Percentiles rank a stretch among this genome's conserved stretches.
Conservation (phyloP, 495 filamentous ascomycete genomes). For the Hypoxylon lenormandii region DNA sequence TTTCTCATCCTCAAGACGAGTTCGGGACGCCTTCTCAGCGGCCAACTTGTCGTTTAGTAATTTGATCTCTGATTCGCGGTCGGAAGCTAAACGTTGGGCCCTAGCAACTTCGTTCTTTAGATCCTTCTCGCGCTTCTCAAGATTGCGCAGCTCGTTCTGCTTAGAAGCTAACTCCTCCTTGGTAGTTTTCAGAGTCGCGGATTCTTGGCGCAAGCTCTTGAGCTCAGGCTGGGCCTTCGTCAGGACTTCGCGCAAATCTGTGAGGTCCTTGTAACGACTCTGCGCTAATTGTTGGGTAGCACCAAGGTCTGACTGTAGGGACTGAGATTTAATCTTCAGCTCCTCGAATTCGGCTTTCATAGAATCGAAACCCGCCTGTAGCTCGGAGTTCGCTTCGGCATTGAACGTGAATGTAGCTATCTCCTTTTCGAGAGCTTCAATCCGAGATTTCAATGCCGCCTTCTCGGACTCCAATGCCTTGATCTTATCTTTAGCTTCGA, state of each 20-base stretch:
- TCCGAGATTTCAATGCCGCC: constrained; percentile 67
- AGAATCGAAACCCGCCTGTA: constrained; percentile 69
- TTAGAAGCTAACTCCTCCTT: constrained; percentile 79
- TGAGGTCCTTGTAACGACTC: constrained; percentile 86
- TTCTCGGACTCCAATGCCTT: constrained; percentile 65
- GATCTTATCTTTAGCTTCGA: constrained; percentile 82
- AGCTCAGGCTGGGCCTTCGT: constrained; percentile 90
- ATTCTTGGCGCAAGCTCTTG: constrained; percentile 77
- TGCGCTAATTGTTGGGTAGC: constrained; percentile 87
- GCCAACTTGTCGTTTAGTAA: constrained; percentile 78
- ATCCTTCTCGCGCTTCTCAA: constrained; percentile 85
- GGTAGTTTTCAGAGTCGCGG: constrained; percentile 73
- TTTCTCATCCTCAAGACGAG: constrained; percentile 80
- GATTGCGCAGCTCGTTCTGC: constrained; percentile 72
- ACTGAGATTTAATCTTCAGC: constrained; percentile 74
- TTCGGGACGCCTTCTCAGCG: constrained; percentile 76
- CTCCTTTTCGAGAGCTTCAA: constrained; percentile 74
- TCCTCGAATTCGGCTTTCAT: constrained; percentile 78
- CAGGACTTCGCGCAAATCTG: constrained; percentile 78
- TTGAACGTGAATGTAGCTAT: constrained; percentile 56
- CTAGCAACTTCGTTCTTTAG: constrained; percentile 76
- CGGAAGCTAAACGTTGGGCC: constrained; percentile 74
- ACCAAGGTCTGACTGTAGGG: constrained; percentile 83
- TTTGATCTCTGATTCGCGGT: constrained; percentile 81
- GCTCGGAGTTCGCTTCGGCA: constrained; percentile 58